Percentiles rank a stretch among this genome's conserved stretches.
Evolutionary conservation across 2,329 filamentous ascomycete species (phyloP).

Genomic region (Xylaria sp.): DNA sequence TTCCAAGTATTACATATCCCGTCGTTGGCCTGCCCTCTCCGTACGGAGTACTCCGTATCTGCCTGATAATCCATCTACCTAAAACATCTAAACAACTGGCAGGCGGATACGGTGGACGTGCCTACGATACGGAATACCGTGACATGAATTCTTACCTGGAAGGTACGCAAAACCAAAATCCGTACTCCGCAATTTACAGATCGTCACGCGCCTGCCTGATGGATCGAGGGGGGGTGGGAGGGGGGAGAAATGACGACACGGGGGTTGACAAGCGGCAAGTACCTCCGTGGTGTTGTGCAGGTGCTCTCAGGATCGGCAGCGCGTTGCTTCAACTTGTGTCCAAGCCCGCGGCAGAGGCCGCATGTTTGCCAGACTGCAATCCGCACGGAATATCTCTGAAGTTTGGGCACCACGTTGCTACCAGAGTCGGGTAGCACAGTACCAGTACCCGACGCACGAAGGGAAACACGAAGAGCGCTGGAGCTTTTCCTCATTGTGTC

Average conservation of each 20-base stretch:
- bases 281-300: conserved; percentile 13
- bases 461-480: not conserved
- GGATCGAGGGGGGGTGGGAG: not conserved
- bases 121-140: too few species aligned
- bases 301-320: conserved; percentile 4
- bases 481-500: too few species aligned
- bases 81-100: too few species aligned
- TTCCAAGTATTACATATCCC: too few species aligned
- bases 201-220: not conserved
- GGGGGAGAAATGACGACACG: conserved; percentile 1
- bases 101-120: too few species aligned
- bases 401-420: not conserved
- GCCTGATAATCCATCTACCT: too few species aligned
- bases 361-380: not conserved
- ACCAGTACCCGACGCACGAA: too few species aligned
- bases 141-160: too few species aligned
- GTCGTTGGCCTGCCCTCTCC: not conserved
- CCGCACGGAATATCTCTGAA: too few species aligned
- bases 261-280: conserved; percentile 11
- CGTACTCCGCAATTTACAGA: not conserved
- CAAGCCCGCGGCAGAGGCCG: conserved; percentile 4
- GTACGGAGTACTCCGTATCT: not conserved
- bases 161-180: not conserved
- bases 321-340: not conserved
- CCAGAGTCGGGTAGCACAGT: not conserved